Percentiles rank a stretch among this genome's conserved stretches.
Evolutionary conservation across 495 filamentous ascomycete species (phyloP).

Genomic region (Parmelia sp.): DNA sequence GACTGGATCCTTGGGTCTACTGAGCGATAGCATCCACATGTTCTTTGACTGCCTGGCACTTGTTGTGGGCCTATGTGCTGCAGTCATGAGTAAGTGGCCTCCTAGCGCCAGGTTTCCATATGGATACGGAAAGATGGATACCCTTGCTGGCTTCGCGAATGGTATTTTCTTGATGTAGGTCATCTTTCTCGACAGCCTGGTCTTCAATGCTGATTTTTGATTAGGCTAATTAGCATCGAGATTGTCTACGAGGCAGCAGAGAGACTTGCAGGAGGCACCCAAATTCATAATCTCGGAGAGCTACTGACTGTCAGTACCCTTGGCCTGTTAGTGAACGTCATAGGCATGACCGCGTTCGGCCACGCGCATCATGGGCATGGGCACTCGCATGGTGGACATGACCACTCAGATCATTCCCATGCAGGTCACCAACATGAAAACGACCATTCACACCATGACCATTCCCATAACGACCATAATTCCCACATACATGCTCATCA

Average conservation of each 20-base stretch:
- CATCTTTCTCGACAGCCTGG: background rate
- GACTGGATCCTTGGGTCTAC: conserved; percentile 85
- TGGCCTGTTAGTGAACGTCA: conserved; percentile 81
- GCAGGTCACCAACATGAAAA: conserved; percentile 60
- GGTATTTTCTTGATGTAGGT: conserved; percentile 88
- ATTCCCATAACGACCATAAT: conserved; percentile 15
- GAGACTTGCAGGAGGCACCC: conserved; percentile 68
- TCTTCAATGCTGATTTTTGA: conserved; percentile 8
- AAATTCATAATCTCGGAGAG: conserved; percentile 79
- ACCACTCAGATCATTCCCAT: conserved; percentile 51
- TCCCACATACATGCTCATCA: conserved; percentile 33
- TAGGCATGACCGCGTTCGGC: conserved; percentile 84
- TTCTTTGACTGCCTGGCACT: conserved; percentile 97
- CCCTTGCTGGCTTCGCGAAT: conserved; percentile 92
- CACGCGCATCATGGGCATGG: conserved; percentile 59
- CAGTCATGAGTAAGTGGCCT: conserved; percentile 96
- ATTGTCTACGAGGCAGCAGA: conserved; percentile 95
- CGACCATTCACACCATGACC: conserved; percentile 52
- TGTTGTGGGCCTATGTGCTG: conserved; percentile 84
- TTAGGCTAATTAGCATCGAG: conserved; percentile 87
- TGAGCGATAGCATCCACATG: conserved; percentile 99
- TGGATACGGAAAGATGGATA: conserved; percentile 95
- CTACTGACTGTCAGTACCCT: conserved; percentile 78
- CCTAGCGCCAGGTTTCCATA: conserved; percentile 83
- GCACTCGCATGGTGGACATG: conserved; percentile 66